Conservation (phyloP, 73 alveolate species). For the Diophrys appendiculata region DNA sequence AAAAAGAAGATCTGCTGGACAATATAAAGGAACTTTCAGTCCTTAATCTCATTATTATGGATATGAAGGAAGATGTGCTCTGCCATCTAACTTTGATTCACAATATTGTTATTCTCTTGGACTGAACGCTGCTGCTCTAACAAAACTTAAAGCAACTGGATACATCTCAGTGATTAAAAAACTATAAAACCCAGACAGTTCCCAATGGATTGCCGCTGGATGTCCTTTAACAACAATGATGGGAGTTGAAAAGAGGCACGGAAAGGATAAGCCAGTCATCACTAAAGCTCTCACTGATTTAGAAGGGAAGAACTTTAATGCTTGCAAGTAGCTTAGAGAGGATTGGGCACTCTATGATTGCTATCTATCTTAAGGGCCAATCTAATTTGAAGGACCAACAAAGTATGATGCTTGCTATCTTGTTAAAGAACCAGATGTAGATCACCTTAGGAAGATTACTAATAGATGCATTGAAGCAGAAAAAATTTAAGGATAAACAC, state of each 20-base stretch:
- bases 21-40: slow-evolving; percentile 68
- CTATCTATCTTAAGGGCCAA: slow-evolving; percentile 87
- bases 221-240: slow-evolving; percentile 87
- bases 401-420: slow-evolving; percentile 31
- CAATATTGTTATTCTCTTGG: slow-evolving; percentile 96
- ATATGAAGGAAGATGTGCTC: slow-evolving; percentile 98
- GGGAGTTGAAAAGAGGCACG: slow-evolving; percentile 90
- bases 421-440: slow-evolving; percentile 40
- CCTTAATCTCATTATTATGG: slow-evolving; percentile 92
- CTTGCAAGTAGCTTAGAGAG: slow-evolving; percentile 50
- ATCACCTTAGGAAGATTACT: slow-evolving; percentile 28
- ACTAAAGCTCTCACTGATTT: slow-evolving; percentile 84
- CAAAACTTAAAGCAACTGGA: slow-evolving; percentile 65
- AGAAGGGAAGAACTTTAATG: slow-evolving; percentile 67
- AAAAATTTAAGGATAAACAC: not conserved
- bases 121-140: slow-evolving; percentile 78
- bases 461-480: slow-evolving; percentile 27
- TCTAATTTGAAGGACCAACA: slow-evolving; percentile 76
- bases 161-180: slow-evolving; percentile 70
- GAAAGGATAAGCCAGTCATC: slow-evolving; percentile 87
- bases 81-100: slow-evolving; percentile 97
- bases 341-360: slow-evolving; percentile 57
- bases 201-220: slow-evolving; percentile 84
- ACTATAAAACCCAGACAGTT: slow-evolving; percentile 43
- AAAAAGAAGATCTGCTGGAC: slow-evolving; percentile 64